phyloP scores from a whole-genome alignment of 169 alveolate genomes.

The Cryptosporidium tyzzeri region DNA sequence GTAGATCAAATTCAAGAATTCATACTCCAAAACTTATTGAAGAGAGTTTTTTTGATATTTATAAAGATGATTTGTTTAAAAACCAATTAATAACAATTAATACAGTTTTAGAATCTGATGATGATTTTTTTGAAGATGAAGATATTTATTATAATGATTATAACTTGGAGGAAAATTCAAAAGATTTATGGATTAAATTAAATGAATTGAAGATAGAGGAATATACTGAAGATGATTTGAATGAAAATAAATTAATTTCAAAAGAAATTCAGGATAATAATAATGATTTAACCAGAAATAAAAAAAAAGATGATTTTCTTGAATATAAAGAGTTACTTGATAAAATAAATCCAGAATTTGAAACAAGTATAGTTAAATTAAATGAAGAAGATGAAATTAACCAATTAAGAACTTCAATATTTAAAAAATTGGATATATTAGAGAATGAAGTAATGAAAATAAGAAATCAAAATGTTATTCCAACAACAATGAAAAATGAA shows the following conservation, averaged over 20 bases:
- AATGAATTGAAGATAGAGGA: background rate
- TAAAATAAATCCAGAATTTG: background rate
- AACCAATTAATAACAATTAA: background rate
- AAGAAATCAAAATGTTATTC: background rate
- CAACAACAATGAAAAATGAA: background rate
- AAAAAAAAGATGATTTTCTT: background rate
- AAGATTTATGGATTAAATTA: background rate
- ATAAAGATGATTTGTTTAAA: constrained; percentile 17
- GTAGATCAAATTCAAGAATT: constrained; percentile 41
- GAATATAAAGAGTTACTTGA: background rate
- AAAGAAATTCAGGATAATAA: background rate
- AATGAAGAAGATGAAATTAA: constrained; percentile 37
- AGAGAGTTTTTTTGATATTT: constrained; percentile 8
- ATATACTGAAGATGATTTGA: background rate
- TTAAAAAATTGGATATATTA: constrained; percentile 17
- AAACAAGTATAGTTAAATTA: background rate
- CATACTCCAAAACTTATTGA: constrained; percentile 41
- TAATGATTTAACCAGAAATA: background rate
- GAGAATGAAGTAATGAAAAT: constrained; percentile 14
- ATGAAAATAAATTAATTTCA: background rate
- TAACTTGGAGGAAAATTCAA: background rate
- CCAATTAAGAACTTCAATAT: constrained; percentile 15
- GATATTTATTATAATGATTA: background rate
- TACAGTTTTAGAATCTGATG: constrained; percentile 21
- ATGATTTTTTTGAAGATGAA: background rate